Base-by-base conservation (phyloP, 1,284 basidiomycete genomes). In the Pisolithus thermaeus region DNA sequence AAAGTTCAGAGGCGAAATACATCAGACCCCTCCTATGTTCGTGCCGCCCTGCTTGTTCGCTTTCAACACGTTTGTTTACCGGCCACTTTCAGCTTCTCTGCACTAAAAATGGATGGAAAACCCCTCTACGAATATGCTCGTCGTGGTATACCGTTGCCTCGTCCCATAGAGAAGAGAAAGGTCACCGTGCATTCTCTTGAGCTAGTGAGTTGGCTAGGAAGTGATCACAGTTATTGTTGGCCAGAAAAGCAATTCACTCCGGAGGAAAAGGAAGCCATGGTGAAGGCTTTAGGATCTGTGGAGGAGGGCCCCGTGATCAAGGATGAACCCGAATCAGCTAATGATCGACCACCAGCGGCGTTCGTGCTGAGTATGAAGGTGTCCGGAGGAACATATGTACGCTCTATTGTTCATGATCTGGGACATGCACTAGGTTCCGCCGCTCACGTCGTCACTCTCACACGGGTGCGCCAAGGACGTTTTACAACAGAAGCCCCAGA, bases 51-150 rank as follows among this genome's bases (percentile, higher is more conserved):
- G 20, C 51, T 32, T 11, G 37, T 53, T 56, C 12, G 38, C 45
- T 51, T 22, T 32, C 51, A 49, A 7, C 5, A 28, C 14, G 22
- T 42, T 51, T 55, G 14, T 45, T 52, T 18, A 47, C 52, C 49
- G 25, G 56, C 50, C 56, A 47, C 38, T 32, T 52, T 35, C 54
- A 97, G 94, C 66, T 99, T 96, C 71, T 99, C 96, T 11, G 97
- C 97, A 0, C 75, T 99, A 40, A 96, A 97, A 69, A 99, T 99
- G 92, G 94, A 99, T 61, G 97, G 97, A 2, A 94, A 84, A 69
- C 90, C 92, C 1, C 69, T 99, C 28, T 95, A 99, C 68, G 96
- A 99, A 63, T 99, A 99, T 65, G 97, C 97, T 12, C 83, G 97
- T 3, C 80, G 89, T 63, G 89, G 88, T 9, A 87, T 88, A 47